Evolutionary conservation across 2,329 filamentous ascomycete genomes (phyloP).

Genomic region (Trichoderma cornu-damae): DNA sequence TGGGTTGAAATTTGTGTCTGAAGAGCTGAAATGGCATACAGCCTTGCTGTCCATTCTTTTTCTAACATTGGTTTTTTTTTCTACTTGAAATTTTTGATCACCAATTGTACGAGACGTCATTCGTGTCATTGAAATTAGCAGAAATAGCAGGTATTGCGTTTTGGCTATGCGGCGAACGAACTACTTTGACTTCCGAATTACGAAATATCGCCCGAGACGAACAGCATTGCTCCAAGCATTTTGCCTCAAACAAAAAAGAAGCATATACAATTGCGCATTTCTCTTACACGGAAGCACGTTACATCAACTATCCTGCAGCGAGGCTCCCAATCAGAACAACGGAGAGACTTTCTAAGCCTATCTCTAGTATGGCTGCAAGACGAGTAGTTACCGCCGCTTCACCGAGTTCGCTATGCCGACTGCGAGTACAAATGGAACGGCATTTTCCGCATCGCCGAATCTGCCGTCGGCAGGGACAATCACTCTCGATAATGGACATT

Average conservation of each 20-base stretch:
- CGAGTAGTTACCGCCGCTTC: not conserved
- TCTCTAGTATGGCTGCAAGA: slow-evolving; percentile 5
- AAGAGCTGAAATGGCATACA: slow-evolving; percentile 5
- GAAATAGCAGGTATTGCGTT: not conserved
- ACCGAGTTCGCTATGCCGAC: not conserved
- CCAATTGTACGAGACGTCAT: not conserved
- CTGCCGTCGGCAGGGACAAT: not conserved
- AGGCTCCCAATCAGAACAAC: not conserved
- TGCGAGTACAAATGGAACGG: not conserved
- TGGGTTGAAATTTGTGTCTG: slow-evolving; percentile 14
- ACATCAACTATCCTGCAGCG: not conserved
- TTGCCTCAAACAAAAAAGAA: too few relatives aligned
- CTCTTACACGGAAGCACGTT: not conserved
- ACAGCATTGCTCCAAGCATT: not conserved
- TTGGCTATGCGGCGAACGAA: not conserved
- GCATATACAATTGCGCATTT: too few relatives aligned
- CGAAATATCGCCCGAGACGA: not conserved
- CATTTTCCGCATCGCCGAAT: not conserved
- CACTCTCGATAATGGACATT: not conserved
- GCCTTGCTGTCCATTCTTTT: not conserved
- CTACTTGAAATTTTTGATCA: not conserved
- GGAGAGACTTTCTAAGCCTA: not conserved
- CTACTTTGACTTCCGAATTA: not conserved
- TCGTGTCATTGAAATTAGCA: not conserved
- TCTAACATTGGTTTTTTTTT: not conserved